These are phyloP conservation scores for Nigrospora osmanthi DNA, from an alignment of 2,329 filamentous ascomycete genomes.

Conservation along the genomic window DNA sequence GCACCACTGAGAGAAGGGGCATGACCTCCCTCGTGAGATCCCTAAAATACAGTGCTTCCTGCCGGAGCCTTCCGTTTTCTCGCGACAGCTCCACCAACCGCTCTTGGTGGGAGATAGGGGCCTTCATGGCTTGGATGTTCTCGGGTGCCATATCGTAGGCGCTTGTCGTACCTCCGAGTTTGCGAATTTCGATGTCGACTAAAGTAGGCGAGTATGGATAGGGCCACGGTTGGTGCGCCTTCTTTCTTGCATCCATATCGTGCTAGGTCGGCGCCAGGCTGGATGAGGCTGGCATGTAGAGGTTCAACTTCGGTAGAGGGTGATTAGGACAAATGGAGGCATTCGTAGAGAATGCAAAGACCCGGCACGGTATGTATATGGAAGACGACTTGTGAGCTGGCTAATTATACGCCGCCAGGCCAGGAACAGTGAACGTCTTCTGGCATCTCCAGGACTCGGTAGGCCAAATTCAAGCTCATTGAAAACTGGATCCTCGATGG, in stretches of 20 bases:
- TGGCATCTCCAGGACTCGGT: too few relatives aligned
- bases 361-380: neutral
- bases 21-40: neutral
- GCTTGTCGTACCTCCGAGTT: neutral
- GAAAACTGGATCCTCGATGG: too few relatives aligned
- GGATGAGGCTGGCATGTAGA: too few relatives aligned
- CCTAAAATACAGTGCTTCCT: neutral
- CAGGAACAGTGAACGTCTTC: too few relatives aligned
- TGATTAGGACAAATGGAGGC: neutral
- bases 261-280: neutral
- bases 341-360: neutral
- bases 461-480: too few relatives aligned
- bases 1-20: neutral
- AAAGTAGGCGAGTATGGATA: neutral
- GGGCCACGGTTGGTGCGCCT: neutral
- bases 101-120: neutral
- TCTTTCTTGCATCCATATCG: neutral
- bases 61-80: neutral
- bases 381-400: neutral
- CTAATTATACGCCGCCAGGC: too few relatives aligned
- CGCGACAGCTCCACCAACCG: neutral
- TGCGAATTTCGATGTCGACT: neutral
- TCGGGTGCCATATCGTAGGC: neutral
- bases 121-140: neutral
- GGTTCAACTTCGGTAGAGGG: neutral